Conservation (phyloP, 305 asterid species). For the Euphrasia arctica region DNA sequence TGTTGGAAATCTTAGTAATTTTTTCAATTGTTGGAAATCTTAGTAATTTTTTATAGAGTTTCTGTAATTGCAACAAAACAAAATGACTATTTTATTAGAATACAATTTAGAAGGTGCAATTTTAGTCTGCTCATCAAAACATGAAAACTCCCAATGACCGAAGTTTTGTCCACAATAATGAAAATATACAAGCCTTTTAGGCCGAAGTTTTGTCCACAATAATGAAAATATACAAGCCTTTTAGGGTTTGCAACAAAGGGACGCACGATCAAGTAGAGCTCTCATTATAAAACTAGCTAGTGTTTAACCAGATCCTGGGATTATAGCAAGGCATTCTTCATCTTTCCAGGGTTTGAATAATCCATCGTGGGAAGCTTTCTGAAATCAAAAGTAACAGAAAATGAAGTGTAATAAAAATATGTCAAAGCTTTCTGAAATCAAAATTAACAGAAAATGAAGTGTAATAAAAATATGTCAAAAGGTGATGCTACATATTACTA, state of each 20-base stretch:
- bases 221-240: too few species aligned
- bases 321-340: constrained; percentile 39
- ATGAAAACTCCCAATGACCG: background rate
- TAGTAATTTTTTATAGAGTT: too few species aligned
- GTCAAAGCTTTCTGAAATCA: constrained; percentile 30
- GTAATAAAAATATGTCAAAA: background rate
- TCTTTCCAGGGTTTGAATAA: constrained; percentile 61
- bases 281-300: background rate
- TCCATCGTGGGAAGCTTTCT: constrained; percentile 37
- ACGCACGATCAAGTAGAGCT: too few species aligned
- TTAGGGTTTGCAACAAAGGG: too few species aligned
- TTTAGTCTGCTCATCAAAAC: background rate
- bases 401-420: constrained; percentile 3
- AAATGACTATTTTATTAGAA: too few species aligned
- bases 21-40: too few species aligned
- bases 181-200: too few species aligned
- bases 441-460: constrained; percentile 9
- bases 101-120: background rate
- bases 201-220: too few species aligned
- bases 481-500: background rate
- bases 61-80: too few species aligned
- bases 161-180: too few species aligned
- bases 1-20: too few species aligned
- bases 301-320: constrained; percentile 26
- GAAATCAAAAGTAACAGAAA: constrained; percentile 19